phyloP scores from a whole-genome alignment of 371 early-diverging fungal genomes.

The Mucor sp. region DNA sequence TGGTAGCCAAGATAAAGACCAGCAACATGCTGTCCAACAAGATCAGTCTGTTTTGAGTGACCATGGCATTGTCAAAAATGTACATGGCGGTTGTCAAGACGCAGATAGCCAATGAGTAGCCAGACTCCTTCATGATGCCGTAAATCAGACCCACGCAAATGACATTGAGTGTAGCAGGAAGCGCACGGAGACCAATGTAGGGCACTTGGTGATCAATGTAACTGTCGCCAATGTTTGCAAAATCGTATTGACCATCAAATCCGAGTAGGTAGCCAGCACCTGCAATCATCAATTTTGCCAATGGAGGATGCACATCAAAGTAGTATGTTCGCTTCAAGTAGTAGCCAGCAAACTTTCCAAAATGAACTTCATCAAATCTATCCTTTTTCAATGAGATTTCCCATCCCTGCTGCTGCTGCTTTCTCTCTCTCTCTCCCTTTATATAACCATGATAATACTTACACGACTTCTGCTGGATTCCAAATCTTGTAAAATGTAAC shows the following conservation, averaged over 20 bases:
- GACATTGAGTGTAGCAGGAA: constrained; percentile 84
- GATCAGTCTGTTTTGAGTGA: constrained; percentile 91
- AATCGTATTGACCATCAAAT: constrained; percentile 93
- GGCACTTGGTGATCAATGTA: constrained; percentile 91
- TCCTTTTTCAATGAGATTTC: constrained; percentile 7
- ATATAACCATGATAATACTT: no score
- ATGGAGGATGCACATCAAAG: constrained; percentile 99
- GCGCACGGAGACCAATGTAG: constrained; percentile 80
- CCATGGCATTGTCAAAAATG: constrained; percentile 89
- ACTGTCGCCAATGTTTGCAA: constrained; percentile 92
- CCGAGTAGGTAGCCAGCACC: constrained; percentile 83
- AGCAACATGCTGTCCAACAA: constrained; percentile 93
- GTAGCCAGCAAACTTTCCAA: constrained; percentile 98
- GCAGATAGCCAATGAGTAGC: constrained; percentile 80
- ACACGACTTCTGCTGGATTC: constrained; percentile 20
- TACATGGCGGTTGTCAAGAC: constrained; percentile 77
- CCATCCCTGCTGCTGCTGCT: no score
- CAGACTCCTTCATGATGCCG: constrained; percentile 84
- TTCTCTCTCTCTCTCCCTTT: no score
- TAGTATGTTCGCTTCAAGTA: constrained; percentile 94
- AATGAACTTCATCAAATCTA: constrained; percentile 97
- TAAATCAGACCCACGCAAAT: constrained; percentile 80
- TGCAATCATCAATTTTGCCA: constrained; percentile 97
- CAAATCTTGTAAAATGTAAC: constrained; percentile 20
- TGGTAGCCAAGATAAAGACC: constrained; percentile 80